A percentile compares a stretch with the other conserved stretches of the same genome.
Evolutionary conservation across 371 early-diverging fungal genomes (phyloP).

Genomic region (Phascolomyces articulosus): DNA sequence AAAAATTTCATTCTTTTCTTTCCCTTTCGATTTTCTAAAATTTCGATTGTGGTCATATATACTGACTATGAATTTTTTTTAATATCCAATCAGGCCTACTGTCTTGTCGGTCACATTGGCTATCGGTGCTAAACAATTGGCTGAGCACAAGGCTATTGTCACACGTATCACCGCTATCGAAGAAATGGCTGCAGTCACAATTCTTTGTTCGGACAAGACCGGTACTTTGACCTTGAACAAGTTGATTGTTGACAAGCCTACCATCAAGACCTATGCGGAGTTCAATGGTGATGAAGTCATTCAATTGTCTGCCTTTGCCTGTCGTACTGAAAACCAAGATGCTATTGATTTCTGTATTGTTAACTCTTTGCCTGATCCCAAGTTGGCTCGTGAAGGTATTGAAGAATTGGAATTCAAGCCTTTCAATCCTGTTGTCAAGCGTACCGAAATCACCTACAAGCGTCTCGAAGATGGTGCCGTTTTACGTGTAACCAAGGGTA

Average conservation of each 20-base stretch:
- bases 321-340: constrained; percentile 73
- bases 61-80: not conserved
- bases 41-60: too few species aligned
- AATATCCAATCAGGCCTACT: constrained; percentile 45
- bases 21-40: not conserved
- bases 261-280: constrained; percentile 65
- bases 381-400: constrained; percentile 66
- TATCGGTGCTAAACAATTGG: constrained; percentile 92
- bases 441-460: constrained; percentile 80
- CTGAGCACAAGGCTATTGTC: constrained; percentile 92
- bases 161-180: constrained; percentile 88
- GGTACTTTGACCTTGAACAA: constrained; percentile 96
- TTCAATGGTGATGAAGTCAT: constrained; percentile 60
- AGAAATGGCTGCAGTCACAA: constrained; percentile 90
- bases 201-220: constrained; percentile 97
- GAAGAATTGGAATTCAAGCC: constrained; percentile 79
- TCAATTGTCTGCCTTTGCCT: constrained; percentile 70
- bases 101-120: constrained; percentile 94
- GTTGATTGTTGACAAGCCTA: constrained; percentile 73
- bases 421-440: constrained; percentile 90
- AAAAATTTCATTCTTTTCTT: not conserved
- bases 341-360: constrained; percentile 80
- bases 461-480: constrained; percentile 62
- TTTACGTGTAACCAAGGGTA: constrained; percentile 76
- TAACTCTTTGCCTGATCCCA: constrained; percentile 63